A percentile compares a stretch with the other conserved stretches of the same genome.
phyloP scores from a whole-genome alignment of 2,329 filamentous ascomycete species.

The Lasiodiplodia sp. region DNA sequence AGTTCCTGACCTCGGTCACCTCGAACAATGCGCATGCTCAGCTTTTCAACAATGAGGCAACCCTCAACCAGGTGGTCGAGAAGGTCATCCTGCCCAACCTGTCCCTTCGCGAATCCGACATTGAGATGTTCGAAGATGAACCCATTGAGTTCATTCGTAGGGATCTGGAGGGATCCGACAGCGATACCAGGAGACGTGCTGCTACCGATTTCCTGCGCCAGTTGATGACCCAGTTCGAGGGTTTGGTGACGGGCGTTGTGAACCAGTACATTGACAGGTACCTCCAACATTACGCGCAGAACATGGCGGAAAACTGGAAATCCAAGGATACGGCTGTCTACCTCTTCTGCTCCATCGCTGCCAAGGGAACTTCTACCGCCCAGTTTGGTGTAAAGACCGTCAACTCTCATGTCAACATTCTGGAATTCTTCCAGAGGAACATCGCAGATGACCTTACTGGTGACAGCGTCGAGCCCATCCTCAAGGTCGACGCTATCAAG shows the following conservation, averaged over 20 bases:
- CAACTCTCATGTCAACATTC: constrained; percentile 81
- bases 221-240: constrained; percentile 87
- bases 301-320: constrained; percentile 80
- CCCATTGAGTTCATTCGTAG: constrained; percentile 97
- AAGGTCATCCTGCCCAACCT: constrained; percentile 96
- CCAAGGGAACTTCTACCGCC: constrained; percentile 86
- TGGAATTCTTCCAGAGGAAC: constrained; percentile 93
- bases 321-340: constrained; percentile 98
- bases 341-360: constrained; percentile 91
- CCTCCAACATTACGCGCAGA: constrained; percentile 74
- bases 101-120: constrained; percentile 86
- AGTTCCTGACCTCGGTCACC: constrained; percentile 91
- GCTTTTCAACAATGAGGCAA: constrained; percentile 82
- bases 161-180: constrained; percentile 95
- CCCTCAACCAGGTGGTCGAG: constrained; percentile 86
- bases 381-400: constrained; percentile 90
- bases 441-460: constrained; percentile 86
- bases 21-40: constrained; percentile 78
- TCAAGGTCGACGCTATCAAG: constrained; percentile 98
- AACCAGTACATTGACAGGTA: constrained; percentile 87
- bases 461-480: constrained; percentile 77
- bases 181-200: constrained; percentile 87
- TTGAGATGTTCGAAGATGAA: constrained; percentile 97
- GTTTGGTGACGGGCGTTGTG: constrained; percentile 84
- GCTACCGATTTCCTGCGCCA: constrained; percentile 94